Percentiles rank a stretch among this genome's conserved stretches.
Evolutionary conservation across 2,329 filamentous ascomycete genomes (phyloP).

Genomic region (Pestalotiopsis fici): DNA sequence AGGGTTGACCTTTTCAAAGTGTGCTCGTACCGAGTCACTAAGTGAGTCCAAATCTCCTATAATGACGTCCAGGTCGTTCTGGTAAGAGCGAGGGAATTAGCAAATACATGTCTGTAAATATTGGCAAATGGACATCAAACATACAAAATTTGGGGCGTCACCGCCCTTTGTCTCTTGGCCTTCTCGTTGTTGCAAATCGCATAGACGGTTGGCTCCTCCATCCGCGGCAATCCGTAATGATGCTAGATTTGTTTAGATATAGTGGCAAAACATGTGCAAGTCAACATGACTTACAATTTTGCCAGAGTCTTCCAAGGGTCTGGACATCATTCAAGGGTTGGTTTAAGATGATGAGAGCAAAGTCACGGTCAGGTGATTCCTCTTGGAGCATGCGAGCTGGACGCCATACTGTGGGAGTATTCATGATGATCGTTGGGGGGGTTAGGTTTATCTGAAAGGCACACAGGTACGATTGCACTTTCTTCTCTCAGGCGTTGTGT

Average conservation of each 20-base stretch:
- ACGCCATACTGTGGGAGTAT: constrained; percentile 29
- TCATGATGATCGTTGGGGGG: background rate
- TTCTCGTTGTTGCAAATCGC: constrained; percentile 28
- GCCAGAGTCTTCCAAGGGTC: constrained; percentile 28
- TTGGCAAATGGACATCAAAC: background rate
- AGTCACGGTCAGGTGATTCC: constrained; percentile 29
- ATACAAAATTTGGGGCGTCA: constrained; percentile 5
- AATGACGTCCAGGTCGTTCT: constrained; percentile 69
- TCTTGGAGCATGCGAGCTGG: constrained; percentile 28
- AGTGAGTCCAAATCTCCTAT: constrained; percentile 93
- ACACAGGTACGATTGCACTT: background rate
- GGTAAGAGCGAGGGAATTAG: background rate
- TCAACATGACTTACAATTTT: constrained; percentile 19
- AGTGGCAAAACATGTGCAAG: background rate
- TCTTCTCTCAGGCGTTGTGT: background rate
- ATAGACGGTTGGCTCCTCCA: constrained; percentile 82
- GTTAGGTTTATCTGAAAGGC: background rate
- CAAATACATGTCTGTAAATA: background rate
- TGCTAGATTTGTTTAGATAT: constrained; percentile 45
- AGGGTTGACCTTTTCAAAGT: constrained; percentile 60
- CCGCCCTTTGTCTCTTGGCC: background rate
- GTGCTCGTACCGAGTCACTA: constrained; percentile 57
- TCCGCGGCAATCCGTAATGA: constrained; percentile 78
- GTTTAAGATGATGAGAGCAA: constrained; percentile 60
- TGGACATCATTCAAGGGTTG: constrained; percentile 49